These are phyloP conservation scores for Diaporthe nobilis DNA, from an alignment of 2,329 filamentous ascomycete species.

Conservation along the genomic window DNA sequence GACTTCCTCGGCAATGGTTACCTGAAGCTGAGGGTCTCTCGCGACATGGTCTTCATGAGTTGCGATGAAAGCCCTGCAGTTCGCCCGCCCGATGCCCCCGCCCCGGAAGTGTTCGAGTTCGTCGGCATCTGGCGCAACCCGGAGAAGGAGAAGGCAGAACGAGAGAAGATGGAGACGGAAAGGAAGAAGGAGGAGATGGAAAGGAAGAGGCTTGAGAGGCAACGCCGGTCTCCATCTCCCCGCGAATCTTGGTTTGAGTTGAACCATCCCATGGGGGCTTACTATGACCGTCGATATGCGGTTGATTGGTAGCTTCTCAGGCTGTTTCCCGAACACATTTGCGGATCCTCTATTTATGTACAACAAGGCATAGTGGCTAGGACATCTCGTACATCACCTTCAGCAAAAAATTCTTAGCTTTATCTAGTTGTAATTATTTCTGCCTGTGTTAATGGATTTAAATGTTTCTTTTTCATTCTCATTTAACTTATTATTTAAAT, in stretches of 20 bases:
- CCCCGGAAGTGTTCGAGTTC: conserved; percentile 16
- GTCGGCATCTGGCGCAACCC: conserved; percentile 10
- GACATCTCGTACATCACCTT: not conserved
- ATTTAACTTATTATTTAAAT: no score
- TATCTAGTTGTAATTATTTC: no score
- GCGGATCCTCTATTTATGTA: not conserved
- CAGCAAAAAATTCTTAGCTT: no score
- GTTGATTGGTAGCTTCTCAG: not conserved
- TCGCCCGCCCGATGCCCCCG: not conserved
- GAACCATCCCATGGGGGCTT: conserved; percentile 25
- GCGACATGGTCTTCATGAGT: not conserved
- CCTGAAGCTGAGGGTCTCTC: conserved; percentile 10
- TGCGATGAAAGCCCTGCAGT: not conserved
- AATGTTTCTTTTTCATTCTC: no score
- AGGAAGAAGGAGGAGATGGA: not conserved
- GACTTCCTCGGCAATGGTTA: conserved; percentile 21
- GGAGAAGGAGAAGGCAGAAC: not conserved
- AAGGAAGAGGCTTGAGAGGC: no score
- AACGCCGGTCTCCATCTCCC: not conserved
- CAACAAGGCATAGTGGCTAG: not conserved
- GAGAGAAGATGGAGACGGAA: not conserved
- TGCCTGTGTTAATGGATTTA: no score
- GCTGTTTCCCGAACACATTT: not conserved
- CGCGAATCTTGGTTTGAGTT: conserved; percentile 5
- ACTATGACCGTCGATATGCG: not conserved